Evolutionary conservation across 495 filamentous ascomycete genomes (phyloP), one percentile per base, ranked within the genome.

Genomic region (Tuber umbilicatum): DNA sequence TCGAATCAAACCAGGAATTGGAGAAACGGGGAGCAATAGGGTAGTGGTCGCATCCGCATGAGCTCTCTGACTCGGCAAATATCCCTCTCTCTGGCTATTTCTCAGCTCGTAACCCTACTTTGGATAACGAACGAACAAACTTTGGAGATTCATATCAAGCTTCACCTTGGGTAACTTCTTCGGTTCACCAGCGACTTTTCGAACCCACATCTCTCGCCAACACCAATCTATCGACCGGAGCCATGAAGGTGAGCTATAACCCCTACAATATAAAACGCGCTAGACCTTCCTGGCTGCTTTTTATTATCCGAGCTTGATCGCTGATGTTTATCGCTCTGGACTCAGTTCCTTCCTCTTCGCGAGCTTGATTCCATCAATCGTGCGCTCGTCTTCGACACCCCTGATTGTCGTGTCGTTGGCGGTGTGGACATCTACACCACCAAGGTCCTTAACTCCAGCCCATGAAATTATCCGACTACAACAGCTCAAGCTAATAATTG

Each of bases 341-440:
- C 55, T 64, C 78, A 97, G 96, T 98, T 93, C 84, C 89, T 98
- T 74, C 93, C 94, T n/a, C 86, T 97, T 64, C 91, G 89, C 80
- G 90, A 93, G 42, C 91, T 97, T 82, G 93, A 97, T 84, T 88
- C 90, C 77, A 90, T 99, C 74, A 93, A 93, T 41, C 90, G 89
- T 82, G 91, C 94, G 68, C 88, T 99, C 79, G 97, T 94, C 80
- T 98, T 98, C 86, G 91, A 94, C 80, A 98, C 95, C 2, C 87
- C 90, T 21, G 94, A 97, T 82, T 93, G 91, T 80, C 91, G 94
- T 79, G 90, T 98, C 77, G 88, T 91, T 19, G 95, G 95, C 73
- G 91, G 92, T 68, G 97, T 94, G 86, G 95, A 99, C 83, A 88
- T 97, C 31, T 99, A 97, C 86, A 97, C 93, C 12, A 98, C 94